phyloP scores from a whole-genome alignment of 1,284 basidiomycete genomes.

The Amylostereum chailletii region DNA sequence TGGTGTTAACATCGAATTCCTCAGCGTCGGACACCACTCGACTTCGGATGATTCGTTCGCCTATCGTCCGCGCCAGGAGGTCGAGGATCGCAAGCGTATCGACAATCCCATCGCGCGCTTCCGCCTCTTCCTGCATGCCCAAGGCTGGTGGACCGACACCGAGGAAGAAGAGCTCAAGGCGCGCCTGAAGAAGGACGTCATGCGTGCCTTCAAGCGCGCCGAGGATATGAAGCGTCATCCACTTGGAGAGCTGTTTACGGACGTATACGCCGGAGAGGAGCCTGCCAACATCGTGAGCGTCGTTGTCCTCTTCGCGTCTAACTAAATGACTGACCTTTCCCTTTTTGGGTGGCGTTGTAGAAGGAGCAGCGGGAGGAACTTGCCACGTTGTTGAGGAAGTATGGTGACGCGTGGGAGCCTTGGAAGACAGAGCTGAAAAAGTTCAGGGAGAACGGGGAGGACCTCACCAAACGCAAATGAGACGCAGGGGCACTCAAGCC shows the following conservation, averaged over 20 bases:
- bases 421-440: conserved; percentile 78
- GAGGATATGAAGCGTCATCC: conserved; percentile 67
- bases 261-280: conserved; percentile 80
- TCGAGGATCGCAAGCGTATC: conserved; percentile 78
- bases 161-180: conserved; percentile 70
- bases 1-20: conserved; percentile 3
- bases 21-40: conserved; percentile 85
- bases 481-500: background rate
- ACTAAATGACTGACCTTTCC: background rate
- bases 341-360: conserved; percentile 27
- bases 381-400: conserved; percentile 68
- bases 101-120: conserved; percentile 88
- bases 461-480: conserved; percentile 2
- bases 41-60: conserved; percentile 93
- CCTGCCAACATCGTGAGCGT: conserved; percentile 77
- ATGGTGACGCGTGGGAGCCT: conserved; percentile 75
- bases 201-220: conserved; percentile 71
- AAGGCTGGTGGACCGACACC: conserved; percentile 79
- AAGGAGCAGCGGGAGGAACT: conserved; percentile 82
- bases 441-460: conserved; percentile 44
- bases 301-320: conserved; percentile 1
- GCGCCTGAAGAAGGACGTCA: conserved; percentile 64
- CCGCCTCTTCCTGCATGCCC: conserved; percentile 73
- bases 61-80: conserved; percentile 79
- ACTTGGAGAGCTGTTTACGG: conserved; percentile 77